phyloP scores from a whole-genome alignment of 306 rosid genomes.

The Astragalus glycyphyllos region DNA sequence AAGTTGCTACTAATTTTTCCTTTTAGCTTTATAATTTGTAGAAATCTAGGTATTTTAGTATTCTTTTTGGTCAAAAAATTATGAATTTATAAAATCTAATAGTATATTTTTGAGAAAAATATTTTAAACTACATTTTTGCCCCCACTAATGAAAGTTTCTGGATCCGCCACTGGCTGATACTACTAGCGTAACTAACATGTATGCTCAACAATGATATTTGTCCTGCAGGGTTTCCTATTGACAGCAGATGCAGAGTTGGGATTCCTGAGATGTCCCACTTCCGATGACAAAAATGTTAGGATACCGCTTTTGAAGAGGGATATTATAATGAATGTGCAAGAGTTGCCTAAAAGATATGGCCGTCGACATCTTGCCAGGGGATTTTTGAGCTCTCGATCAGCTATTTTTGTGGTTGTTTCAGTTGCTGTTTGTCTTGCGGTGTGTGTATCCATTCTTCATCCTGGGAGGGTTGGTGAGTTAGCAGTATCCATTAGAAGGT shows the following conservation, averaged over 20 bases:
- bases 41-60: too few relatives aligned
- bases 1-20: too few relatives aligned
- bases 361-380: constrained; percentile 42
- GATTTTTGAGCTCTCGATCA: constrained; percentile 52
- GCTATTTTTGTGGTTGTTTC: constrained; percentile 58
- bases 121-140: too few relatives aligned
- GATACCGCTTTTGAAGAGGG: constrained; percentile 59
- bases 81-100: too few relatives aligned
- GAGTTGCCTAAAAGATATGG: constrained; percentile 49
- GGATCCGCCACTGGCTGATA: too few relatives aligned
- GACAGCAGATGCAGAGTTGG: constrained; percentile 48
- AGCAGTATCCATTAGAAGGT: constrained; percentile 80
- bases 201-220: constrained; percentile 30
- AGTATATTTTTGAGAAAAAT: too few relatives aligned
- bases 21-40: too few relatives aligned
- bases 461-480: constrained; percentile 75
- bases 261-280: constrained; percentile 38
- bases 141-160: too few relatives aligned
- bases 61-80: too few relatives aligned
- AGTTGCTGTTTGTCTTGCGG: constrained; percentile 71
- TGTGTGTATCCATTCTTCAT: constrained; percentile 80
- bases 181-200: constrained; percentile 4
- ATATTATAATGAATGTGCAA: constrained; percentile 52
- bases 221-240: constrained; percentile 61
- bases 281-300: constrained; percentile 52